phyloP scores from a whole-genome alignment of 352 stramenopile species.

The Pythium angustatum region DNA sequence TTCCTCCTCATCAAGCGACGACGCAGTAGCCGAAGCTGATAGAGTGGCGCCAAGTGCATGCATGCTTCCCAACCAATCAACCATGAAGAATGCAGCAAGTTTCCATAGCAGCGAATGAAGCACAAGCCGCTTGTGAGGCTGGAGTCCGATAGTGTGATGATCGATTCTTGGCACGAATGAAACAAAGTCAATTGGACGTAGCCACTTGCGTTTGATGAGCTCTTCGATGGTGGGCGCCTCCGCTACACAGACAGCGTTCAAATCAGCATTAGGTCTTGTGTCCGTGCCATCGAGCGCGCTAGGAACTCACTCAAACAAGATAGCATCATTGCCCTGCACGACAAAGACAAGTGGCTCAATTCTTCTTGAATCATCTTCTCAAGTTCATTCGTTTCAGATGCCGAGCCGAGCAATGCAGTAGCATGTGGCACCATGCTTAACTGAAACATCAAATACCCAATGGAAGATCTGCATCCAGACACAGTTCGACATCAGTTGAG shows the following conservation, averaged over 20 bases:
- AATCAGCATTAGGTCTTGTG: no score
- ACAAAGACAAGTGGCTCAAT: conserved; percentile 40
- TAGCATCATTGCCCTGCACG: conserved; percentile 46
- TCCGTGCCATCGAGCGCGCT: no score
- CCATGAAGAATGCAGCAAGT: conserved; percentile 45
- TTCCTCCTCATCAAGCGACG: conserved; percentile 24
- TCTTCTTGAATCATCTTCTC: conserved; percentile 55
- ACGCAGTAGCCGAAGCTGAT: not conserved
- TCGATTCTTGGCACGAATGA: conserved; percentile 41
- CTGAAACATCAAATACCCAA: conserved; percentile 67
- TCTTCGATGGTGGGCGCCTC: conserved; percentile 30
- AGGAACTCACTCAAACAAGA: conserved; percentile 51
- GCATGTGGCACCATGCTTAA: conserved; percentile 46
- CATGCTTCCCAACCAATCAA: conserved; percentile 38
- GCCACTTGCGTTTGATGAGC: conserved; percentile 51
- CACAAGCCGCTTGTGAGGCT: conserved; percentile 4
- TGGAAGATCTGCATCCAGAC: conserved; percentile 37
- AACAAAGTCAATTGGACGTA: conserved; percentile 60
- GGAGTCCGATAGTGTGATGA: conserved; percentile 11
- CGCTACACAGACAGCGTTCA: no score
- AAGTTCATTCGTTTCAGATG: conserved; percentile 24
- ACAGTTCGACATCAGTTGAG: not conserved
- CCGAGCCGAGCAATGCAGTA: not conserved
- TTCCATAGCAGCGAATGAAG: conserved; percentile 54
- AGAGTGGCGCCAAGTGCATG: conserved; percentile 5